phyloP scores from a whole-genome alignment of 2,329 filamentous ascomycete species.

The Monosporascus sp. region DNA sequence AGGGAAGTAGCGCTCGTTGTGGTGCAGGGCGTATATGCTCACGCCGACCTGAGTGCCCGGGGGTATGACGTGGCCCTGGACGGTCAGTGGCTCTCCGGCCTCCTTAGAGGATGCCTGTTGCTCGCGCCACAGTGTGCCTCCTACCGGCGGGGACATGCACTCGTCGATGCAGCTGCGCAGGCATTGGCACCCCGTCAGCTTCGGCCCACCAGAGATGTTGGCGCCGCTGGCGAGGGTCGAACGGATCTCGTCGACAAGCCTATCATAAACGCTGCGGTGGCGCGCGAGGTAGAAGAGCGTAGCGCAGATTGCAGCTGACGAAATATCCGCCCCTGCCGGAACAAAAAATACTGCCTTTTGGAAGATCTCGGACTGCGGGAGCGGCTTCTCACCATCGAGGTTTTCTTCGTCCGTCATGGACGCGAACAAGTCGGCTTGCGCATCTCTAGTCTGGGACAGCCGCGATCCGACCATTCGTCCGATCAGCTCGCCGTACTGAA shows the following conservation, averaged over 20 bases:
- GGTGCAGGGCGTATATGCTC: constrained; percentile 2
- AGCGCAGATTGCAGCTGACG: not conserved
- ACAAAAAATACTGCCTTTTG: not conserved
- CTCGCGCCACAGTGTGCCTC: not conserved
- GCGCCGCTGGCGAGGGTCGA: not conserved
- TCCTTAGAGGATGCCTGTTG: constrained; percentile 1
- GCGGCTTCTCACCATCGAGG: not conserved
- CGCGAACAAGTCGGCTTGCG: not conserved
- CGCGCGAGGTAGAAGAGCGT: not conserved
- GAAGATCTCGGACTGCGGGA: not conserved
- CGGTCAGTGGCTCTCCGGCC: not conserved
- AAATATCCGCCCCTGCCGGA: not conserved
- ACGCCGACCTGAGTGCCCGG: constrained; percentile 1
- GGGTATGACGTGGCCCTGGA: not conserved
- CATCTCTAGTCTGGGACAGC: not conserved
- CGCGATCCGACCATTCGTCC: not conserved
- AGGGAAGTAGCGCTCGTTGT: constrained; percentile 3
- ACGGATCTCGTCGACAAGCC: not conserved
- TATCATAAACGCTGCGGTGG: not conserved
- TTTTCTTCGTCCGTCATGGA: not conserved
- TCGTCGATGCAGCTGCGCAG: not conserved
- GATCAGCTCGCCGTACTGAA: not conserved
- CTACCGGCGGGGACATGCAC: not conserved
- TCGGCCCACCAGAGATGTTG: not conserved
- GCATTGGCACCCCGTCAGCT: not conserved